Conservation (phyloP, 78 protist genomes). For the Isochrysis galbana region DNA sequence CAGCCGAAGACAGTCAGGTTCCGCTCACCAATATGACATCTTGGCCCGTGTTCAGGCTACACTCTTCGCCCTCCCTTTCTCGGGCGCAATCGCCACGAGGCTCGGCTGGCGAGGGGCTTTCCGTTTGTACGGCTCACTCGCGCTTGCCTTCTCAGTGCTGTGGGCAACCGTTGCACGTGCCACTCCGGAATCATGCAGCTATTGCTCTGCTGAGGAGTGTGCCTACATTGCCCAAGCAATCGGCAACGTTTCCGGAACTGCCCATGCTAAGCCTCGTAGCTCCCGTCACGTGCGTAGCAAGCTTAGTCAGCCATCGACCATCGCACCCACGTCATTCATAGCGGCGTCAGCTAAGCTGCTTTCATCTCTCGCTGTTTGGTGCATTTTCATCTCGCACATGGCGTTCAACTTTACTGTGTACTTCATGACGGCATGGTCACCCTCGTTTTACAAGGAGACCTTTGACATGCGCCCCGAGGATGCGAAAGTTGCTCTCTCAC, state of each 20-base stretch:
- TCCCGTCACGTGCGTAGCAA: background rate
- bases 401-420: constrained; percentile 36
- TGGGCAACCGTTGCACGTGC: background rate
- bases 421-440: constrained; percentile 6
- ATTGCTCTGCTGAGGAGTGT: background rate
- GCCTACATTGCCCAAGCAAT: background rate
- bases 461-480: background rate
- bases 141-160: background rate
- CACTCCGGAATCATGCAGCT: background rate
- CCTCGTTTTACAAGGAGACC: constrained; percentile 4
- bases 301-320: background rate
- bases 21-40: too few relatives aligned
- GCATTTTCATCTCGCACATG: constrained; percentile 27
- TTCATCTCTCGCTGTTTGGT: background rate
- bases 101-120: background rate
- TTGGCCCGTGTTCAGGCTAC: too few relatives aligned
- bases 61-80: constrained; percentile 23
- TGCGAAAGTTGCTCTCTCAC: background rate
- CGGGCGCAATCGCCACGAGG: background rate
- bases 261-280: background rate
- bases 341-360: background rate
- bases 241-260: background rate
- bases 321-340: background rate
- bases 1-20: too few relatives aligned
- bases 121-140: background rate